Conservation (phyloP, 768 basidiomycete species). For the Boletus rubescentipes region DNA sequence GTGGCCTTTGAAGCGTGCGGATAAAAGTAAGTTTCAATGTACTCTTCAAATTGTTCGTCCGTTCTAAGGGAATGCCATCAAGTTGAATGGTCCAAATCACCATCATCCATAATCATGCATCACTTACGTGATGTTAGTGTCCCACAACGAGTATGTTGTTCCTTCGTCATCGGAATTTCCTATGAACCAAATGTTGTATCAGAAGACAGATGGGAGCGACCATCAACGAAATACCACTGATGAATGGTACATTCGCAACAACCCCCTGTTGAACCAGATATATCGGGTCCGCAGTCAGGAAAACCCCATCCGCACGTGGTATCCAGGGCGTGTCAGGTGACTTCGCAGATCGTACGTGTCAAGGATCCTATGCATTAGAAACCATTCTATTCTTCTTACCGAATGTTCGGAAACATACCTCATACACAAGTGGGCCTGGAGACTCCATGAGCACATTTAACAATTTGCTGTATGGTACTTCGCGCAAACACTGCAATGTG, state of each 20-base stretch:
- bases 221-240: slow-evolving; percentile 4
- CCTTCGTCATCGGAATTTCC: slow-evolving; percentile 45
- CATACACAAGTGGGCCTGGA: slow-evolving; percentile 34
- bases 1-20: slow-evolving; percentile 24
- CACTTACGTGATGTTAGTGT: not conserved
- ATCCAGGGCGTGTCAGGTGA: slow-evolving; percentile 34
- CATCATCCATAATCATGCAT: too few relatives aligned
- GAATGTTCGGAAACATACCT: slow-evolving; percentile 17
- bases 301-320: slow-evolving; percentile 40
- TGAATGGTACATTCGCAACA: slow-evolving; percentile 24
- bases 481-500: slow-evolving; percentile 34
- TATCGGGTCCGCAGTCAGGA: slow-evolving; percentile 35
- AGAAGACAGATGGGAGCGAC: too few relatives aligned
- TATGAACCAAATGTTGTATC: not conserved
- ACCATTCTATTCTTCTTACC: not conserved
- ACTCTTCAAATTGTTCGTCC: slow-evolving; percentile 27
- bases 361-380: not conserved
- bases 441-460: slow-evolving; percentile 32
- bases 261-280: slow-evolving; percentile 35
- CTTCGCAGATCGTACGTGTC: not conserved
- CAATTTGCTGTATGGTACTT: slow-evolving; percentile 28
- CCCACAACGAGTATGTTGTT: slow-evolving; percentile 35
- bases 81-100: too few relatives aligned
- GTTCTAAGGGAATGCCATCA: slow-evolving; percentile 20
- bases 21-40: slow-evolving; percentile 30